Conservation (phyloP, 345 rosid species). For the Theobroma cacao region DNA sequence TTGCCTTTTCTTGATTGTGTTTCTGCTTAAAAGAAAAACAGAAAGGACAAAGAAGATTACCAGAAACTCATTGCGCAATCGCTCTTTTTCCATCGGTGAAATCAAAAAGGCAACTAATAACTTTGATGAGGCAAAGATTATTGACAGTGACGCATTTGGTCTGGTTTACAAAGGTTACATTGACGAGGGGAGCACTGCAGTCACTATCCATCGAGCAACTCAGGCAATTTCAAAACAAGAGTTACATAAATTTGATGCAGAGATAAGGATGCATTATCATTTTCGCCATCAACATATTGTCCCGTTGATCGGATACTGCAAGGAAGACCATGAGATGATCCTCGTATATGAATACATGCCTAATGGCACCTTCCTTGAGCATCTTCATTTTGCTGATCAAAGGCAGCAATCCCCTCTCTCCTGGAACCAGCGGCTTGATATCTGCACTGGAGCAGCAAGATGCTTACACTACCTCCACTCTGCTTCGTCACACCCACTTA, state of each 20-base stretch:
- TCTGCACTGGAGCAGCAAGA: constrained; percentile 37
- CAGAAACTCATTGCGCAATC: neutral
- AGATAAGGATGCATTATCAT: neutral
- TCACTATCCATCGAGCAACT: constrained; percentile 28
- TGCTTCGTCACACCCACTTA: constrained; percentile 27
- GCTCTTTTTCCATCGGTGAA: neutral
- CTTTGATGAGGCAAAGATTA: constrained; percentile 28
- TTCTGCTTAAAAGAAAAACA: neutral
- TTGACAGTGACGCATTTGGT: constrained; percentile 35
- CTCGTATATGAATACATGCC: constrained; percentile 36
- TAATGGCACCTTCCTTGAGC: constrained; percentile 34
- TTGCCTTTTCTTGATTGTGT: neutral
- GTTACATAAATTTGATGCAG: neutral
- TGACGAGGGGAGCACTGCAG: constrained; percentile 19
- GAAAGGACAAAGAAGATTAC: neutral
- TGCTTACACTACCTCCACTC: constrained; percentile 42
- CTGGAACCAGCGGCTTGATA: constrained; percentile 39
- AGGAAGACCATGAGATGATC: neutral
- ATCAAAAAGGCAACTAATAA: constrained; percentile 24
- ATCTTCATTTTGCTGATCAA: constrained; percentile 29
- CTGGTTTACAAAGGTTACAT: constrained; percentile 39
- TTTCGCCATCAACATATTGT: neutral
- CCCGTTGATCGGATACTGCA: constrained; percentile 7
- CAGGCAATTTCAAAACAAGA: neutral
- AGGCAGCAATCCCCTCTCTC: constrained; percentile 27